phyloP scores from a whole-genome alignment of 495 filamentous ascomycete species.

The Clavariopsis aquatica region DNA sequence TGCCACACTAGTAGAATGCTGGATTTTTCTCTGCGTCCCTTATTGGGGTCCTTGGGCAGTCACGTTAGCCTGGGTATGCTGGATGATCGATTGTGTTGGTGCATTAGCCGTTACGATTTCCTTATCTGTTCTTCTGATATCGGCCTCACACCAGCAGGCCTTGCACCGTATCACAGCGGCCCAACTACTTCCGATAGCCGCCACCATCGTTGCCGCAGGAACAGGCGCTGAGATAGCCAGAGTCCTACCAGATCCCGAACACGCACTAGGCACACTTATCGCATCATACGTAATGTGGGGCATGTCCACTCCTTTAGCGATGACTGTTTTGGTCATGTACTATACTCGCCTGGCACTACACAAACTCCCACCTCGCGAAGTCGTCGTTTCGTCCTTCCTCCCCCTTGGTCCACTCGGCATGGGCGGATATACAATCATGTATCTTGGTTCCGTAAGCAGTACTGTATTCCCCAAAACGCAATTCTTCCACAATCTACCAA shows the following conservation, averaged over 20 bases:
- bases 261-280: conserved; percentile 60
- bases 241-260: conserved; percentile 54
- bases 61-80: conserved; percentile 52
- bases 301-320: conserved; percentile 57
- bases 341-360: conserved; percentile 62
- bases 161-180: conserved; percentile 60
- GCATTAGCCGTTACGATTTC: conserved; percentile 55
- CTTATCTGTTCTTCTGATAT: conserved; percentile 56
- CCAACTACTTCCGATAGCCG: conserved; percentile 64
- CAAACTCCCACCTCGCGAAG: conserved; percentile 60
- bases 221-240: conserved; percentile 59
- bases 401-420: conserved; percentile 64
- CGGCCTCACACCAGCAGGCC: conserved; percentile 45
- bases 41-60: conserved; percentile 55
- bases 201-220: conserved; percentile 60
- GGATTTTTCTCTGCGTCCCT: conserved; percentile 58
- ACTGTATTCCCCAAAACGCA: conserved; percentile 55
- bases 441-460: conserved; percentile 56
- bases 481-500: conserved; percentile 45
- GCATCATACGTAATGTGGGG: conserved; percentile 63
- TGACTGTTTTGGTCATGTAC: conserved; percentile 62
- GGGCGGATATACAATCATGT: conserved; percentile 61
- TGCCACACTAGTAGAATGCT: conserved; percentile 61
- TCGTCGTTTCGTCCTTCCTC: conserved; percentile 65
- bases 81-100: conserved; percentile 61